Evolutionary conservation across 352 stramenopile species (phyloP).

Genomic region (Sclerospora graminicola): DNA sequence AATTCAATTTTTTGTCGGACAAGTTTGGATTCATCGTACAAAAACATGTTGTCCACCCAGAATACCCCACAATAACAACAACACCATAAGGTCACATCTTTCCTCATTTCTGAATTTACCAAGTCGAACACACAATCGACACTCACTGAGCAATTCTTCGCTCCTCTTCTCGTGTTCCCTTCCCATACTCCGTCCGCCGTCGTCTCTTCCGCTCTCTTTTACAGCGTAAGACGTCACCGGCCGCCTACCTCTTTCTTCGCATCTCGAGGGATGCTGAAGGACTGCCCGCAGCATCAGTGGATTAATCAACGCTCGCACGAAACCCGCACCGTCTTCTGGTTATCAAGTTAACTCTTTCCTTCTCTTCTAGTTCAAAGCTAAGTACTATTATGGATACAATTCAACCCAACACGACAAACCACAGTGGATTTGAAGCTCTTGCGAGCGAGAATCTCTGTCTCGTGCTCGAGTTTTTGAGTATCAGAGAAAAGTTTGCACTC

Average conservation of each 20-base stretch:
- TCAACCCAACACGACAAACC: constrained; percentile 5
- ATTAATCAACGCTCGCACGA: constrained; percentile 84
- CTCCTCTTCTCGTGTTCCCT: not conserved
- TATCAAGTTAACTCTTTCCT: constrained; percentile 24
- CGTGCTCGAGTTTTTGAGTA: constrained; percentile 43
- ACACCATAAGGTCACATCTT: no score
- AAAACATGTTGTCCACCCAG: no score
- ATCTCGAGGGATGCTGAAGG: constrained; percentile 66
- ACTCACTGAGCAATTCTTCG: not conserved
- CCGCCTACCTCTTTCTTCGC: not conserved
- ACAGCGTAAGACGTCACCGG: no score
- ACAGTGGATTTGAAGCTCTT: constrained; percentile 14
- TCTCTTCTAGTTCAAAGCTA: not conserved
- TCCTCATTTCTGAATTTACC: constrained; percentile 15
- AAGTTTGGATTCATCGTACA: no score
- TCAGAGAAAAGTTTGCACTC: constrained; percentile 51
- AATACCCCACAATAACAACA: no score
- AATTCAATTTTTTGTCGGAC: no score
- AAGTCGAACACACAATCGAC: constrained; percentile 1
- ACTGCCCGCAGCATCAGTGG: constrained; percentile 87
- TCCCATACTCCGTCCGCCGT: not conserved
- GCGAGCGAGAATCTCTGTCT: constrained; percentile 40
- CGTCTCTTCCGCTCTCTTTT: not conserved
- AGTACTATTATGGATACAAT: not conserved
- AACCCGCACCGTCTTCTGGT: constrained; percentile 64